phyloP scores from a whole-genome alignment of 2,329 filamentous ascomycete species.

The Botrytis cinerea region DNA sequence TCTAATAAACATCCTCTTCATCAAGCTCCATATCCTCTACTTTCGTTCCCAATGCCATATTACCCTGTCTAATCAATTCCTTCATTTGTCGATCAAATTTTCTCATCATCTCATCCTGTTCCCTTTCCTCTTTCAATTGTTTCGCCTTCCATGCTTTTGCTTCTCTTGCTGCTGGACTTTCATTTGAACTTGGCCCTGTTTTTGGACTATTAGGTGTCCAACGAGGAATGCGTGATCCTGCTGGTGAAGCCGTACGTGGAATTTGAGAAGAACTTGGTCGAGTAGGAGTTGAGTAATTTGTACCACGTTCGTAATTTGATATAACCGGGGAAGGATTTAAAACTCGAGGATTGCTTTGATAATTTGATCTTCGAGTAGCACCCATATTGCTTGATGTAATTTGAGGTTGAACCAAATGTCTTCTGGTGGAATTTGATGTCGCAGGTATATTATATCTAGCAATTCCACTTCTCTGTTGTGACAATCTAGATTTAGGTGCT shows the following conservation, averaged over 20 bases:
- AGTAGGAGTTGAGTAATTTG: conserved; percentile 49
- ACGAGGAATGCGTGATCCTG: conserved; percentile 49
- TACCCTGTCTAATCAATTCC: conserved; percentile 86
- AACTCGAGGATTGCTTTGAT: background rate
- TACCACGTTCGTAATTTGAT: conserved; percentile 28
- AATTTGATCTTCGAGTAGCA: background rate
- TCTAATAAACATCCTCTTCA: conserved; percentile 24
- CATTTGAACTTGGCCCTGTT: conserved; percentile 18
- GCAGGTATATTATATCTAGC: conserved; percentile 37
- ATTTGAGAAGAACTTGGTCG: conserved; percentile 48
- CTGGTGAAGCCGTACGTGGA: conserved; percentile 53
- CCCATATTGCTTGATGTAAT: conserved; percentile 1
- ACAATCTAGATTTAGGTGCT: conserved; percentile 9
- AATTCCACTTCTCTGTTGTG: conserved; percentile 25
- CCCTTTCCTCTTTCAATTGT: conserved; percentile 70
- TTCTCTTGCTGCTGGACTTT: conserved; percentile 54
- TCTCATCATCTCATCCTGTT: conserved; percentile 76
- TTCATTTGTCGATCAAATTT: conserved; percentile 77
- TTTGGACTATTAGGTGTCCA: conserved; percentile 41
- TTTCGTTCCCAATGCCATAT: conserved; percentile 77
- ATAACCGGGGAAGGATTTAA: background rate
- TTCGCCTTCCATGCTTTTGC: conserved; percentile 73
- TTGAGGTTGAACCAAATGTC: conserved; percentile 6
- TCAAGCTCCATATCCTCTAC: conserved; percentile 38
- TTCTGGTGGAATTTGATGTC: conserved; percentile 17